These are phyloP conservation scores for Arctium minus DNA, from an alignment of 129 eudicot species.

Conservation along the genomic window DNA sequence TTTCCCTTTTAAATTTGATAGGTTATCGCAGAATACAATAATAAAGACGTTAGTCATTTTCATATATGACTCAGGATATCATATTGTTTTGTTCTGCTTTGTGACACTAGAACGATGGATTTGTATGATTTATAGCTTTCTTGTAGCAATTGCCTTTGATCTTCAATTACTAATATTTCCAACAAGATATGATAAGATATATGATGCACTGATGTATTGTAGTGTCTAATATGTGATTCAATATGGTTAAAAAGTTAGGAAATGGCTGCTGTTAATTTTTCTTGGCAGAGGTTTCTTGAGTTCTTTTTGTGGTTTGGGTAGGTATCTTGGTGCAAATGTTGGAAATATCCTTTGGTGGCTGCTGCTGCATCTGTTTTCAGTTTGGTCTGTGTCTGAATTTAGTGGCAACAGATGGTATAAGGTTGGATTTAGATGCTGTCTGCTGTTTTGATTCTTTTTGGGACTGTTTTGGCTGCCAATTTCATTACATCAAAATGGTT, in stretches of 20 bases:
- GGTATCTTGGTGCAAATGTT: too few species aligned
- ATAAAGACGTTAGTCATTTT: neutral
- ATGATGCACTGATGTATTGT: neutral
- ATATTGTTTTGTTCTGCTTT: neutral
- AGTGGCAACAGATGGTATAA: too few species aligned
- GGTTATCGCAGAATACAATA: neutral
- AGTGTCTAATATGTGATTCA: too few species aligned
- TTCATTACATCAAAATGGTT: too few species aligned
- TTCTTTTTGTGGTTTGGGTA: neutral
- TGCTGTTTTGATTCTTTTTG: too few species aligned
- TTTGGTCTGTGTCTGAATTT: too few species aligned
- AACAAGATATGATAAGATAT: neutral
- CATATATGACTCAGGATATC: neutral
- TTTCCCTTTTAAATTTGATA: neutral
- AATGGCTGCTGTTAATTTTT: too few species aligned
- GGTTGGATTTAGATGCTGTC: too few species aligned
- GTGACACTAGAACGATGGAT: neutral
- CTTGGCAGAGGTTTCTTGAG: neutral
- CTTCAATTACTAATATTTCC: neutral
- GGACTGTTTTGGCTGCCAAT: too few species aligned
- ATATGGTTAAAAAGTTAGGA: too few species aligned
- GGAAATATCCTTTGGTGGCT: too few species aligned
- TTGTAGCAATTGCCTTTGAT: neutral
- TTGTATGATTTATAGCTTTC: neutral
- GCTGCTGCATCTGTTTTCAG: too few species aligned